These are phyloP conservation scores for Neospora caninum DNA, from an alignment of 169 alveolate species.

Conservation along the genomic window DNA sequence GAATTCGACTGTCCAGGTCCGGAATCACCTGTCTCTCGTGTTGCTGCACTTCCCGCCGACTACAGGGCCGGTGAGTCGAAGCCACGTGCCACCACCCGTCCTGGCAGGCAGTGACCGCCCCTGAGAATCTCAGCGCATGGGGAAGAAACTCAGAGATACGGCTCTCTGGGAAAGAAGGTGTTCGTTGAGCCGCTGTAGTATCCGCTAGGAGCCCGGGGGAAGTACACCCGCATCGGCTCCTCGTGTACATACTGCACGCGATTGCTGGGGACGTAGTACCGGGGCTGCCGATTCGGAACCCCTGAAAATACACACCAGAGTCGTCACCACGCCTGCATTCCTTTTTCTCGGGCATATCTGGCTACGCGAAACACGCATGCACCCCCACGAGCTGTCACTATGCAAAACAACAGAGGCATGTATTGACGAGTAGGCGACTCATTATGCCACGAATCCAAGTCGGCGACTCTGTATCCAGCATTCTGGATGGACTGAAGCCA, in stretches of 20 bases:
- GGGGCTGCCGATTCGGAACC: background rate
- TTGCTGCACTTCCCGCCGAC: background rate
- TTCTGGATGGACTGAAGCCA: too few relatives aligned
- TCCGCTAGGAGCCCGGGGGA: constrained; percentile 43
- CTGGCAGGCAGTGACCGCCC: background rate
- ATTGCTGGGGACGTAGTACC: constrained; percentile 37
- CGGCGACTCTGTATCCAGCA: too few relatives aligned
- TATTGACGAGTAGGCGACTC: too few relatives aligned
- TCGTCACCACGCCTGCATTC: too few relatives aligned
- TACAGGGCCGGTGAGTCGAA: background rate
- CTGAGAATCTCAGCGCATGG: background rate
- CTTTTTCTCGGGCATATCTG: background rate
- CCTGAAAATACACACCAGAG: background rate
- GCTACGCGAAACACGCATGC: background rate
- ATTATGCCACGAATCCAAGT: too few relatives aligned
- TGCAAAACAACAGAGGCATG: background rate
- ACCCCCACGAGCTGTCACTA: background rate
- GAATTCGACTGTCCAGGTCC: too few relatives aligned
- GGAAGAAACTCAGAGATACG: background rate
- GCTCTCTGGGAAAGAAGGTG: constrained; percentile 32
- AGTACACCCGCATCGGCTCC: constrained; percentile 34
- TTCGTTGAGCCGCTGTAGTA: constrained; percentile 44
- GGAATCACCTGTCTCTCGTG: background rate
- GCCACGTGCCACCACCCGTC: background rate
- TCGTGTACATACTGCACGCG: constrained; percentile 11